Evolutionary conservation across 306 rosid genomes (phyloP), one percentile per base, ranked within the genome.

Genomic region (Lotus japonicus): DNA sequence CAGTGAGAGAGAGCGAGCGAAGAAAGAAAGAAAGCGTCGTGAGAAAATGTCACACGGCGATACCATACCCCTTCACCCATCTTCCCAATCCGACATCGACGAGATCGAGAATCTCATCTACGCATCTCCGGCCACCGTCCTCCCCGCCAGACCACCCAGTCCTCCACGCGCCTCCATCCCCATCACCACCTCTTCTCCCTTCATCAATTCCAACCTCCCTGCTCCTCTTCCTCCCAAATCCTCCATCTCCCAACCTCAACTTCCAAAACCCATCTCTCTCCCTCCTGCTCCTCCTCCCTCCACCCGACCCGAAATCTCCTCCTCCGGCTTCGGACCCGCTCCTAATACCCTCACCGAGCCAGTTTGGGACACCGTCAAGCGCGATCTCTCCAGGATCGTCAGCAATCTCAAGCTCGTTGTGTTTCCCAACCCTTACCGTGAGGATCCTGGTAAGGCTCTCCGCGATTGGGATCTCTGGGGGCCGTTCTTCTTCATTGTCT

Each of bases 401-500:
- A 94, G 89, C 72, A 94, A 94, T 81, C 77, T 94, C 67, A 94
- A 94, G 88, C 92, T 90, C 9, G 99, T 94, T 1, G 99, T 94
- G n/a, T 94, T 94, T 16, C 97, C 99, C 2, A 94, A 94, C 54
- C 99, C 99, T 1, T 86, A 50, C 16, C 96, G 99, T 14, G 99
- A 90, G 56, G 99, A 94, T 68, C 99, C 99, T 0, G 99, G 99
- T 13, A 94, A 90, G 87, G 96, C 99, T 3, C 58, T 94, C 59
- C 65, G 97, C 66, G 99, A 94, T 84, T 94, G 99, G 99, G 99
- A 94, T 87, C 99, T 94, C 0, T 88, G 99, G 99, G 99, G 97
- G 0, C 99, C 99, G 0, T 95, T 95, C 88, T 95, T 95, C 86
- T 95, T 95, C 83, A 95, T 95, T 51, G 96, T 95, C 31, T 95